Evolutionary conservation across 768 basidiomycete species (phyloP).

Genomic region (Psilocybe cubensis): DNA sequence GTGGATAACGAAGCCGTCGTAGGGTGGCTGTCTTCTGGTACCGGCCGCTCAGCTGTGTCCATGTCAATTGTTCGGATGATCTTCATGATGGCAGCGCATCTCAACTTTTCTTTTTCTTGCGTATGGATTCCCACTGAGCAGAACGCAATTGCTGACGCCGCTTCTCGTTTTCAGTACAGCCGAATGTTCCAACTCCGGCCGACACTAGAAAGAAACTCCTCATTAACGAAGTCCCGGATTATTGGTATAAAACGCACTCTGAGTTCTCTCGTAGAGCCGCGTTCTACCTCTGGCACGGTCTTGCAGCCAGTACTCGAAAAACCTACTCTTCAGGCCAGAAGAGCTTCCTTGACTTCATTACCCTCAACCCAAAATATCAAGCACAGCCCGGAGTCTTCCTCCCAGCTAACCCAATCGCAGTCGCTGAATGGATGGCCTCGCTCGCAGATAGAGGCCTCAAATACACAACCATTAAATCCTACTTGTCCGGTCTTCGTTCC

Average conservation of each 20-base stretch:
- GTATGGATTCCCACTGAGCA: slow-evolving; percentile 25
- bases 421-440: slow-evolving; percentile 24
- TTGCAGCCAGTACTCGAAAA: slow-evolving; percentile 30
- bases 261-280: slow-evolving; percentile 25
- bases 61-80: slow-evolving; percentile 18
- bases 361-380: slow-evolving; percentile 16
- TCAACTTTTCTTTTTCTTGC: slow-evolving; percentile 25
- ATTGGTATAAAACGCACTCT: slow-evolving; percentile 22
- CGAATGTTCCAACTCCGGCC: slow-evolving; percentile 28
- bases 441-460: slow-evolving; percentile 18
- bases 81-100: slow-evolving; percentile 18
- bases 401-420: slow-evolving; percentile 17
- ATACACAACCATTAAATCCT: slow-evolving; percentile 25
- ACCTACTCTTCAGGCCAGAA: slow-evolving; percentile 33
- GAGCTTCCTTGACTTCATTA: slow-evolving; percentile 31
- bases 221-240: slow-evolving; percentile 18
- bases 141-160: slow-evolving; percentile 27
- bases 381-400: slow-evolving; percentile 16
- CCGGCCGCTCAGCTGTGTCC: slow-evolving; percentile 5
- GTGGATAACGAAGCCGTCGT: slow-evolving; percentile 14
- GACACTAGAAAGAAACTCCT: slow-evolving; percentile 18
- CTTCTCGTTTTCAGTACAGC: slow-evolving; percentile 29
- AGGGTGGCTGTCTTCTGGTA: slow-evolving; percentile 13
- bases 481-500: slow-evolving; percentile 27
- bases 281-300: no score